Evolutionary conservation across 441 rosid species (phyloP), one percentile per base, ranked within the genome.

Genomic region (Euphorbia celastroides): DNA sequence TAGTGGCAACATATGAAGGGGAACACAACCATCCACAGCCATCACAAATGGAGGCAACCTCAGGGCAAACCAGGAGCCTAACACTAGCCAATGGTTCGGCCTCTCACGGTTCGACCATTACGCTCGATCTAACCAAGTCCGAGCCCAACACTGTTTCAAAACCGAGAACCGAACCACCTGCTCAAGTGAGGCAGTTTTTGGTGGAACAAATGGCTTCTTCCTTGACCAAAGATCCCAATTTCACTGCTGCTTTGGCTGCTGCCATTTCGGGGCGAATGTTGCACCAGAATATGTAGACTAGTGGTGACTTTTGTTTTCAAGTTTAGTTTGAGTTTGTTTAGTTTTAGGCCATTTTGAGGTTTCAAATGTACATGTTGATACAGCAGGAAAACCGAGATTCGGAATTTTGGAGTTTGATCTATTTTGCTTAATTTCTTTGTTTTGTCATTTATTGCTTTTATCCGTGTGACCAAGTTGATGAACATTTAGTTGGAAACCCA

Each of bases 151-250:
- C 7, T 9, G 58, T 56, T 46, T 54, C 82, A 17, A 72, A 63
- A 67, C 76, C 83, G 31, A 81, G 71, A 71, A 22, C 71, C 70
- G 23, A 64, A 14, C 92, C 83, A 12, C 64, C 83, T 3, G 89
- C 89, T 3, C 86, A 84, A 76, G 78, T 80, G 22, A 83, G 74
- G 59, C 75, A 89, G 66, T 81, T 83, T 59, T 84, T 94, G 79
- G 94, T 89, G 72, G 97, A 92, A 59, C 97, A 94, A 70, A 92
- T 94, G 99, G 98, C 98, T 23, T 74, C 96, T 72, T 87, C 97
- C 2, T 75, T 94, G 77, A 92, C 98, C 1, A 89, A 86, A 71
- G 99, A 94, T 77, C 99, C 97, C 64, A 85, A 83, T 66, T 94
- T 94, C 69, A 94, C 99, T 5, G 81, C 96, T 48, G 99, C 99